Evolutionary conservation across 352 stramenopile species (phyloP), one percentile per base, ranked within the genome.

Genomic region (Phytophthora citricola): DNA sequence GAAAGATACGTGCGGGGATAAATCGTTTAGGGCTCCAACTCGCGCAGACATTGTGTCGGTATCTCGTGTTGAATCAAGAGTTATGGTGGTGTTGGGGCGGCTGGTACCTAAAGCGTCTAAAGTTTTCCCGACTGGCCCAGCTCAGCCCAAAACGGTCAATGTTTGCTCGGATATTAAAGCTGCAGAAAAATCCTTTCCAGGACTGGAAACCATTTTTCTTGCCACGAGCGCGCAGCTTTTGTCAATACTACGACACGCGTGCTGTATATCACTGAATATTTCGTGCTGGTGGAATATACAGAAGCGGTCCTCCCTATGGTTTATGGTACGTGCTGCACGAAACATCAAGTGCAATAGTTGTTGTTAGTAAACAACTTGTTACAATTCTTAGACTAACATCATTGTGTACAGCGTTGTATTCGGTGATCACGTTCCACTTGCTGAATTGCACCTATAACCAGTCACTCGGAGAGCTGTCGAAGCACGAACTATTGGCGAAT

Each of bases 281-380:
- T 81, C 17, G 40, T 80, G 12, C 59, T 82, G 22, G 65, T 75
- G 11, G 76, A 82, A 43, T 80, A 76, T 46, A 71, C 66, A 4
- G 67, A 80, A 36, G 68, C 72, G 2, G 58, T 75, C 5, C 57
- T 85, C 5, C 67, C 73, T 5, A 46, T 67, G 14, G 57, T 82
- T 17, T 80, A 78, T 22, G 44, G 70, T 80, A 62, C 15, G 45
- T 11, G 15, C 5, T 41, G 15, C 36, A 41, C 36, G 36, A 17
- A 41, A 17, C 36, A 41, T 8, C 38, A 22, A 3, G 38, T 43
- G 14, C n/a, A 41, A 41, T 5, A n/a, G 6, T 41, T 41, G 32
- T 39, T 39, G 32, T 14, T 20, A 20, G 17, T 20, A 20, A 20
- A 20, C 17, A 20, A 20, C 17, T 20, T 20, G 17, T 20, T 20